phyloP scores from a whole-genome alignment of 805 yeast species.

The Candida yuanshanica region DNA sequence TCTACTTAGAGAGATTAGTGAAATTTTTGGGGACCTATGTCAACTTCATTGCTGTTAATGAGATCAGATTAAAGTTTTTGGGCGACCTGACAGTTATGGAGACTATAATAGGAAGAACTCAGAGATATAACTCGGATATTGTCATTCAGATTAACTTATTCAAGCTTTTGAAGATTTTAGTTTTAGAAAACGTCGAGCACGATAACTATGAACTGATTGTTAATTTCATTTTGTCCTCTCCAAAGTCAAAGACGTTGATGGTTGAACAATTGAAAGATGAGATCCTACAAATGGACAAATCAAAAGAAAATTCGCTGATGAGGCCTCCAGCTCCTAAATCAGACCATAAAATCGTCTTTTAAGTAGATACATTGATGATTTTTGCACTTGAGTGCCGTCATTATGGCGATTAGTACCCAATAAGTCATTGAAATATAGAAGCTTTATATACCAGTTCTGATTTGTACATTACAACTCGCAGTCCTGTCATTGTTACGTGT shows the following conservation, averaged over 20 bases:
- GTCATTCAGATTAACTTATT: conserved; percentile 18
- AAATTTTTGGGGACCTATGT: conserved; percentile 22
- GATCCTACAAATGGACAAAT: conserved; percentile 8
- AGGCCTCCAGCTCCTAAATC: conserved; percentile 23
- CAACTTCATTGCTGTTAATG: conserved; percentile 16
- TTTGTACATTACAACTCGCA: no score
- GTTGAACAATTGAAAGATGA: conserved; percentile 20
- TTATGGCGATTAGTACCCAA: no score
- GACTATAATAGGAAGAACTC: conserved; percentile 10
- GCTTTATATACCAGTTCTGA: no score
- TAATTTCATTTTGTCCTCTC: conserved; percentile 2
- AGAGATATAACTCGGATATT: conserved; percentile 8
- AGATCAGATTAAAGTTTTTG: conserved; percentile 17
- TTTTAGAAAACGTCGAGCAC: conserved; percentile 8
- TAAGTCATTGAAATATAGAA: no score
- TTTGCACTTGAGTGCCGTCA: neutral
- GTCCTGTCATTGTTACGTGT: conserved; percentile 2
- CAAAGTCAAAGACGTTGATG: conserved; percentile 10
- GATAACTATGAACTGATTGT: conserved; percentile 11
- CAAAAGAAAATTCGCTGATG: conserved; percentile 28
- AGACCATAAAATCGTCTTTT: neutral
- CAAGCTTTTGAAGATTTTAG: conserved; percentile 17
- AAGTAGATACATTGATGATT: neutral
- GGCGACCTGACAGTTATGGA: conserved; percentile 10
- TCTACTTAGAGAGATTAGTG: conserved; percentile 35